These are phyloP conservation scores for Trichocladium antarcticum DNA, from an alignment of 495 filamentous ascomycete species.

Conservation along the genomic window DNA sequence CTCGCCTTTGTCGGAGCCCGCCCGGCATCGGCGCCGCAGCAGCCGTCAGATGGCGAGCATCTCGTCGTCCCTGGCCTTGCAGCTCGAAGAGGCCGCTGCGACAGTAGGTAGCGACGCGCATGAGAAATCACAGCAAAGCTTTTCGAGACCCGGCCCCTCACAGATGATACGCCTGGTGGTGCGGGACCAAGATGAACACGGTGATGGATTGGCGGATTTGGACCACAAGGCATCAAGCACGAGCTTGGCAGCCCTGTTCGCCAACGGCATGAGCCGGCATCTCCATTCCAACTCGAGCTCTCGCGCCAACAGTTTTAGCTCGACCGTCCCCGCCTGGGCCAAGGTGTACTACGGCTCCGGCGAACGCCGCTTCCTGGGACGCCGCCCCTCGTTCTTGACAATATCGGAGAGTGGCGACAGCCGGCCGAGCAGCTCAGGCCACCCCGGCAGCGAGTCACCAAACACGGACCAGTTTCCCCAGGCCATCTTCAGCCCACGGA, in stretches of 20 bases:
- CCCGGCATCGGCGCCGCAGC: constrained; percentile 19
- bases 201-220: constrained; percentile 44
- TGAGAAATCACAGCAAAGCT: constrained; percentile 28
- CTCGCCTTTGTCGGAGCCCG: constrained; percentile 31
- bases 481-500: constrained; percentile 42
- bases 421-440: constrained; percentile 30
- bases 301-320: constrained; percentile 44
- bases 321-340: constrained; percentile 55
- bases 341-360: constrained; percentile 47
- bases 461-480: constrained; percentile 38
- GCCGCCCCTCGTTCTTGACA: constrained; percentile 28
- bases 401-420: constrained; percentile 34
- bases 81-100: constrained; percentile 23
- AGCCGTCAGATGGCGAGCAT: constrained; percentile 42
- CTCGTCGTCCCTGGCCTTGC: constrained; percentile 37
- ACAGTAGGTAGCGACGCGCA: constrained; percentile 32
- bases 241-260: constrained; percentile 32
- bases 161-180: constrained; percentile 29
- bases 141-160: constrained; percentile 25
- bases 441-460: constrained; percentile 30
- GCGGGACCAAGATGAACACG: constrained; percentile 44
- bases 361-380: constrained; percentile 37
- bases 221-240: constrained; percentile 37
- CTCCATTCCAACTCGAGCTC: constrained; percentile 40
- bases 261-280: constrained; percentile 35